Evolutionary conservation across 768 basidiomycete genomes (phyloP), one percentile per base, ranked within the genome.

Genomic region (Hygrocybe punicea): DNA sequence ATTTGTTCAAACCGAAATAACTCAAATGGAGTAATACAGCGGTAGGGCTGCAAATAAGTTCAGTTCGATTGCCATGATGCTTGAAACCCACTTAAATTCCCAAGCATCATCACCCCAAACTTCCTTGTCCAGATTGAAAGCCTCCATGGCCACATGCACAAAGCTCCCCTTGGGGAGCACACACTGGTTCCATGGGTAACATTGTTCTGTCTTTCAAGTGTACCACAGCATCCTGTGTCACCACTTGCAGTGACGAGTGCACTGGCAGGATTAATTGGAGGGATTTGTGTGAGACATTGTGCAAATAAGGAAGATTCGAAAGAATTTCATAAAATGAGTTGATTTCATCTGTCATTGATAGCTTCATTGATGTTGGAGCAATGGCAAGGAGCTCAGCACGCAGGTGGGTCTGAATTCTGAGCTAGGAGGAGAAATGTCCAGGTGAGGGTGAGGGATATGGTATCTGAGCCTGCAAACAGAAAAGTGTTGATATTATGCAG

Each of bases 401-500:
- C 5, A 98, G 79, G 24, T 81, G 84, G 42, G 76, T 75, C 69
- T 97, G 94, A 84, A 65, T 90, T 72, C 62, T 81, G 78, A 0
- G 91, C 84, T 37, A 97, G 80, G 14, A 89, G 74, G 56, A 85
- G 75, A n/a, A 96, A 69, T 2, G 86, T 85, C 93, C 94, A 97
- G 0, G 90, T 90, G 44, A 96, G 72, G 4, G 86, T 81, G 25
- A 94, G 82, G 2, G 89, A 89, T 10, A 87, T 87, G 1, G 92
- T 91, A 64, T 95, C 92, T 11, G 93, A 91, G 4, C 93, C 93
- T 19, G 89, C 91, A 67, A 93, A 92, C 79, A 93, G 84, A 69
- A 95, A 89, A 0, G 92, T 93, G 63, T 89, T 91, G 70, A 95
- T 85, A 58, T 85, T 93, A 65, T 91, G 77, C 10, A 93, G 77